These are phyloP conservation scores for Colletotrichum simmondsii DNA, from an alignment of 2,329 filamentous ascomycete species.

Conservation along the genomic window DNA sequence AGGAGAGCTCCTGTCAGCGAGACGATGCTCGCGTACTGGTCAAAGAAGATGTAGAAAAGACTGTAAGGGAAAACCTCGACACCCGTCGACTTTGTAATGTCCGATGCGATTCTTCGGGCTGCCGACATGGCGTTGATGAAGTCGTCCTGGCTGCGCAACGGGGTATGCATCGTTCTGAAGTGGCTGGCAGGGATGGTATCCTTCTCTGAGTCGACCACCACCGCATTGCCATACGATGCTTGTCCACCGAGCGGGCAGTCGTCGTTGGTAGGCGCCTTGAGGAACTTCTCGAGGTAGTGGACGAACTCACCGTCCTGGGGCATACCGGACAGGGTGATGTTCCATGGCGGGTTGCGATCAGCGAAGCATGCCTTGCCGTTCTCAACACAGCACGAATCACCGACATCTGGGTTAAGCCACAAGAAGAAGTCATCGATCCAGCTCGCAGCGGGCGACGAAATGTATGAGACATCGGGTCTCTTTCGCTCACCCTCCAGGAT, in stretches of 20 bases:
- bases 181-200: constrained; percentile 83
- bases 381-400: constrained; percentile 78
- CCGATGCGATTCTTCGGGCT: constrained; percentile 86
- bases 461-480: constrained; percentile 86
- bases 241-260: constrained; percentile 90
- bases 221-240: constrained; percentile 85
- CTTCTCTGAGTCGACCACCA: constrained; percentile 78
- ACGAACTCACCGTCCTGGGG: constrained; percentile 93
- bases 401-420: constrained; percentile 87
- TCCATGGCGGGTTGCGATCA: constrained; percentile 83
- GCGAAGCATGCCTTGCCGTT: constrained; percentile 81
- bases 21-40: constrained; percentile 92
- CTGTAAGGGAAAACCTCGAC: constrained; percentile 95
- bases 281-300: constrained; percentile 85
- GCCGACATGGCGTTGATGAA: constrained; percentile 93
- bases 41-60: constrained; percentile 99
- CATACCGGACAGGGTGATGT: constrained; percentile 90
- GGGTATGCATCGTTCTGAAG: constrained; percentile 91
- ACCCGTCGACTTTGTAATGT: constrained; percentile 76
- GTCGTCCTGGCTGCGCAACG: constrained; percentile 87
- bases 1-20: constrained; percentile 82
- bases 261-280: constrained; percentile 81
- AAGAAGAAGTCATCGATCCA: constrained; percentile 95
- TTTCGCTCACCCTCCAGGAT: constrained; percentile 95
- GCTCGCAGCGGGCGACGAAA: constrained; percentile 87